phyloP scores from a whole-genome alignment of 352 stramenopile genomes.

The Globisporangium echinulatum region DNA sequence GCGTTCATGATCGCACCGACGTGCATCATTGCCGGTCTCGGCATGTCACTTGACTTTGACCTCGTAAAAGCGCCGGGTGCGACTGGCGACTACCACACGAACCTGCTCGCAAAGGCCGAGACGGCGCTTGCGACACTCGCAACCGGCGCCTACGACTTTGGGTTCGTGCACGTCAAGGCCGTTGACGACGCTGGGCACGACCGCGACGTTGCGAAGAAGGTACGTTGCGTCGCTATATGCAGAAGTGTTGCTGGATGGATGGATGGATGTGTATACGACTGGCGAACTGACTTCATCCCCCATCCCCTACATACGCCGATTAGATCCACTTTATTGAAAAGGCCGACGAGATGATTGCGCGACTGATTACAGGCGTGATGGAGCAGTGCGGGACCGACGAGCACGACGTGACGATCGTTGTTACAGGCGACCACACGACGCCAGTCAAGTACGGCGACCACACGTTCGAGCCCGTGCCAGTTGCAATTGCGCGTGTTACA shows the following conservation, averaged over 20 bases:
- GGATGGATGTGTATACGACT: too few species aligned
- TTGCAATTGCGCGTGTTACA: conserved; percentile 58
- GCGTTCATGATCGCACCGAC: conserved; percentile 87
- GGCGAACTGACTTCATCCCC: too few species aligned
- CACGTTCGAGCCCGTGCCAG: conserved; percentile 82
- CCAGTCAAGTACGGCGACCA: conserved; percentile 84
- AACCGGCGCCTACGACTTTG: conserved; percentile 54
- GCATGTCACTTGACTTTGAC: conserved; percentile 82
- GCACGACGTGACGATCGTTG: conserved; percentile 66
- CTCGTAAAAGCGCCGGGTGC: conserved; percentile 59
- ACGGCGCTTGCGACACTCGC: conserved; percentile 49
- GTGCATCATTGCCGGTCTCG: conserved; percentile 83
- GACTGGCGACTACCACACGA: conserved; percentile 83
- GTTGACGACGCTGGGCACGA: conserved; percentile 85
- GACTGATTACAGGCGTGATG: conserved; percentile 48
- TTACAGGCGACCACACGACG: conserved; percentile 85
- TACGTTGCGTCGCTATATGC: conserved; percentile 1
- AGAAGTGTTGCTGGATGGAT: background rate
- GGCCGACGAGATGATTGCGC: conserved; percentile 74
- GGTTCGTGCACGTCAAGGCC: conserved; percentile 83
- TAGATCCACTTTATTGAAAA: conserved; percentile 79
- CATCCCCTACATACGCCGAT: background rate
- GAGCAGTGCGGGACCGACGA: conserved; percentile 24
- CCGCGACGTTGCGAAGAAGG: conserved; percentile 78
- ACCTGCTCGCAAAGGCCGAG: conserved; percentile 74